Conservation (phyloP, 208 protist species). For the Leishmania tarentolae region DNA sequence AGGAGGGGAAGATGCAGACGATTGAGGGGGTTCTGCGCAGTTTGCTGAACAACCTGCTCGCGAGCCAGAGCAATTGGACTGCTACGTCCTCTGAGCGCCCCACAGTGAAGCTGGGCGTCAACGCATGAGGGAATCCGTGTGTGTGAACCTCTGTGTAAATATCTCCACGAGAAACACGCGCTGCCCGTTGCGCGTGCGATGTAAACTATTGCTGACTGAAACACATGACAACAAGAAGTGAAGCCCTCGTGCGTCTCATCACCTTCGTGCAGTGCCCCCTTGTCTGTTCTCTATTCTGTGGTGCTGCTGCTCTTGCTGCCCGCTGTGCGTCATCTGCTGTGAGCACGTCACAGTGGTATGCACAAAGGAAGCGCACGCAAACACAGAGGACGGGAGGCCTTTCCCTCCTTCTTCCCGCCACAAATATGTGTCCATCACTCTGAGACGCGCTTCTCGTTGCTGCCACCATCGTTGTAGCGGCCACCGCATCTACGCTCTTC, state of each 20-base stretch:
- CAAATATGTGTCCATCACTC: neutral
- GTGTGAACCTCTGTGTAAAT: neutral
- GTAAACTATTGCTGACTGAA: neutral
- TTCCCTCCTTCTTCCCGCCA: neutral
- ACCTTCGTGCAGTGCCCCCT: neutral
- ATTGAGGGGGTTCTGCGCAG: slow-evolving; percentile 67
- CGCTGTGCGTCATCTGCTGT: neutral
- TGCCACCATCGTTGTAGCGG: neutral
- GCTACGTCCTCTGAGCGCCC: neutral
- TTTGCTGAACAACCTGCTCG: slow-evolving; percentile 66
- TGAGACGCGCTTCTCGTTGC: neutral
- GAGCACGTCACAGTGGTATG: neutral
- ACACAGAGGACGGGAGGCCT: neutral
- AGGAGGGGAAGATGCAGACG: slow-evolving; percentile 32
- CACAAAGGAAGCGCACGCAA: no score
- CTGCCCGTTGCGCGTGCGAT: neutral
- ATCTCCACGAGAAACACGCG: neutral
- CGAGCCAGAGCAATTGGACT: slow-evolving; percentile 49
- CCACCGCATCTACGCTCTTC: neutral
- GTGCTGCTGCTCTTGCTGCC: neutral
- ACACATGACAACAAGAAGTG: neutral
- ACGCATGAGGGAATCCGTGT: neutral
- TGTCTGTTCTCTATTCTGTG: neutral
- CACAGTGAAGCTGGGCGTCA: neutral
- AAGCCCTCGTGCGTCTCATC: neutral